A percentile compares a stretch with the other conserved stretches of the same genome.
phyloP scores from a whole-genome alignment of 1,284 basidiomycete species.

The Pyrrhoderma lamaoense region DNA sequence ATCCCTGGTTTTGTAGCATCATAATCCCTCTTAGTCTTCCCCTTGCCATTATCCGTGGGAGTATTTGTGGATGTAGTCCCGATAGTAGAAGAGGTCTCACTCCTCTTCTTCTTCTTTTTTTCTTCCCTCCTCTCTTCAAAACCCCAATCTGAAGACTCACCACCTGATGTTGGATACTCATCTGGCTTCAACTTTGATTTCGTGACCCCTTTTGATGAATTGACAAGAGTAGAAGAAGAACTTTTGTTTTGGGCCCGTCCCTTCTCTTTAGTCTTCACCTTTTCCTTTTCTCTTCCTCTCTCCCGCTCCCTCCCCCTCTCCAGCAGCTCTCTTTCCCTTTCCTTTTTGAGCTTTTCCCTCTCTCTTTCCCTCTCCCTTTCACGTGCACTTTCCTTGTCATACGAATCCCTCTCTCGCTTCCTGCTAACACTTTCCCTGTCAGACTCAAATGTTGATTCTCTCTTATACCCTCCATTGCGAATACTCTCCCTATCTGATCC shows the following conservation, averaged over 20 bases:
- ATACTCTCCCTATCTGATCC: constrained; percentile 23
- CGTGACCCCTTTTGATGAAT: too few species aligned
- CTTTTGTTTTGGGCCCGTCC: too few species aligned
- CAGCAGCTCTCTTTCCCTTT: constrained; percentile 20
- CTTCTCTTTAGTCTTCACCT: too few species aligned
- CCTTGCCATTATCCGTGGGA: neutral
- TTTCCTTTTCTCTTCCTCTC: constrained; percentile 30
- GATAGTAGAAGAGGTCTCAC: too few species aligned
- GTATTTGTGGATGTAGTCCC: constrained; percentile 7
- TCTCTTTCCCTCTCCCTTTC: constrained; percentile 17
- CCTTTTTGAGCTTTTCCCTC: constrained; percentile 22
- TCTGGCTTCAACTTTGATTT: too few species aligned
- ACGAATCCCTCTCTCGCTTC: neutral
- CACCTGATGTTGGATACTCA: constrained; percentile 7
- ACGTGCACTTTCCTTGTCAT: constrained; percentile 18
- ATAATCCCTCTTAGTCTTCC: constrained; percentile 26
- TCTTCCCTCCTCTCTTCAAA: constrained; percentile 4
- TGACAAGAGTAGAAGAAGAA: too few species aligned
- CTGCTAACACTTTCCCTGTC: constrained; percentile 30
- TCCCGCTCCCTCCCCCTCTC: constrained; percentile 24
- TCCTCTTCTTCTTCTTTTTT: too few species aligned
- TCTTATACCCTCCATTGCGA: neutral
- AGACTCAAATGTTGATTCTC: constrained; percentile 27
- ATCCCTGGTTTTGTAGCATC: neutral
- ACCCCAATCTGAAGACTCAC: constrained; percentile 17